Evolutionary conservation across 225 moss, liverwort and hornwort species (phyloP), one percentile per base, ranked within the genome.

Genomic region (Marchantia paleacea): DNA sequence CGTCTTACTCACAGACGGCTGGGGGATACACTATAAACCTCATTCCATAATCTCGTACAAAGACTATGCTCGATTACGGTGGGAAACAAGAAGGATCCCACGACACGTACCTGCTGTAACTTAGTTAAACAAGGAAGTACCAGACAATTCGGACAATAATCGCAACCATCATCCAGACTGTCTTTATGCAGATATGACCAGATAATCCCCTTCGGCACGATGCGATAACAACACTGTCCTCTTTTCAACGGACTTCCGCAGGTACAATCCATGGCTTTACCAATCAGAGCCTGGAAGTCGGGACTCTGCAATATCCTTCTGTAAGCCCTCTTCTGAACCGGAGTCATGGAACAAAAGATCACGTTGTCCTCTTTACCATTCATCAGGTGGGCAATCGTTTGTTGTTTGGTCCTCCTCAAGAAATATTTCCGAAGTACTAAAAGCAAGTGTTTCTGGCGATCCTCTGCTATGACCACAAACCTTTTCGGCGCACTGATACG

Each of bases 321-420:
- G 62, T 97, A 97, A 26, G 89, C 93, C 52, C 92, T 90, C 75
- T 77, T 88, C 80, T 97, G 97, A 50, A 93, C 80, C 74, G 90
- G 84, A 82, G 93, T 91, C 97, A 97, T 91, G 74, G 84, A 84
- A 82, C 97, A 97, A 72, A 95, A 97, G 12, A 93, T 90, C 30
- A 97, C 87, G n/a, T 92, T 97, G 82, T 97, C 95, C 71, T 80
- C 97, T 84, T 97, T 97, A 62, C 97, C 97, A 81, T 89, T 93
- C 95, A 97, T 90, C 10, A 97, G 83, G 82, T 97, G 97, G 54
- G 91, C 97, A 69, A 95, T 97, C 0, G 95, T 97, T 75, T 92
- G 93, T 75, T 90, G 84, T 81, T 97, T 97, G 9, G 95, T 97
- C 82, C 93, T 84, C 76, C 97, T 89, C 78, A 92, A 85, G 9